Conservation (phyloP, 768 basidiomycete genomes). For the Boletus insuetus region DNA sequence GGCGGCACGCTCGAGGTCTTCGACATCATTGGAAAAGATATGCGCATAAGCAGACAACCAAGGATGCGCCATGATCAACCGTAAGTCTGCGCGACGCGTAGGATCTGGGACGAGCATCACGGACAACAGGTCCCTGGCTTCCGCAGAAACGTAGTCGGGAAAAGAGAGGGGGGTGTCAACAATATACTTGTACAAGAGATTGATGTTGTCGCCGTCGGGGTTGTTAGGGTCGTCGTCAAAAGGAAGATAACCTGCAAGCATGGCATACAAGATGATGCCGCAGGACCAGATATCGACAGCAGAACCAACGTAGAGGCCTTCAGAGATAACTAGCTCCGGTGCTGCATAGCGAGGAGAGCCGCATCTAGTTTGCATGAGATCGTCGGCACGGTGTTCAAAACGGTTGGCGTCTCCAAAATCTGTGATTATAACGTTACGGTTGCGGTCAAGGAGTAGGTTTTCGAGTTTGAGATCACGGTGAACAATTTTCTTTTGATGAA, state of each 20-base stretch:
- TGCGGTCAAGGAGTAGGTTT: constrained; percentile 93
- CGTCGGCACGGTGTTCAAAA: constrained; percentile 88
- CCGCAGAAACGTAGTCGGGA: constrained; percentile 88
- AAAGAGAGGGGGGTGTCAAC: constrained; percentile 95
- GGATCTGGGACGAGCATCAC: constrained; percentile 97
- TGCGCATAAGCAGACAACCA: constrained; percentile 63
- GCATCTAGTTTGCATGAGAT: constrained; percentile 98
- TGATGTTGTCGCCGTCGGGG: constrained; percentile 99
- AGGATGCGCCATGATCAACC: constrained; percentile 79
- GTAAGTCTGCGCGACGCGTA: constrained; percentile 68
- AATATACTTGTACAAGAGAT: constrained; percentile 97
- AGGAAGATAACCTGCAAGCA: constrained; percentile 96
- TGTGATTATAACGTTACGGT: constrained; percentile 98
- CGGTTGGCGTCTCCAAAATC: constrained; percentile 99
- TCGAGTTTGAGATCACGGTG: constrained; percentile 99
- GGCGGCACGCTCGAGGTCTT: constrained; percentile 75
- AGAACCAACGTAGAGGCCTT: constrained; percentile 94
- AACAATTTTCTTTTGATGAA: constrained; percentile 98
- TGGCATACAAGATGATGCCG: constrained; percentile 93
- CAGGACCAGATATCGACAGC: constrained; percentile 99
- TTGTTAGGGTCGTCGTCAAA: constrained; percentile 99
- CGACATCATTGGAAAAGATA: constrained; percentile 65
- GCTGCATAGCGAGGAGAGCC: constrained; percentile 98
- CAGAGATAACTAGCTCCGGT: constrained; percentile 95
- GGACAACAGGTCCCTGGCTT: constrained; percentile 79